These are phyloP conservation scores for Globisporangium canariense DNA, from an alignment of 352 stramenopile species.

Conservation along the genomic window DNA sequence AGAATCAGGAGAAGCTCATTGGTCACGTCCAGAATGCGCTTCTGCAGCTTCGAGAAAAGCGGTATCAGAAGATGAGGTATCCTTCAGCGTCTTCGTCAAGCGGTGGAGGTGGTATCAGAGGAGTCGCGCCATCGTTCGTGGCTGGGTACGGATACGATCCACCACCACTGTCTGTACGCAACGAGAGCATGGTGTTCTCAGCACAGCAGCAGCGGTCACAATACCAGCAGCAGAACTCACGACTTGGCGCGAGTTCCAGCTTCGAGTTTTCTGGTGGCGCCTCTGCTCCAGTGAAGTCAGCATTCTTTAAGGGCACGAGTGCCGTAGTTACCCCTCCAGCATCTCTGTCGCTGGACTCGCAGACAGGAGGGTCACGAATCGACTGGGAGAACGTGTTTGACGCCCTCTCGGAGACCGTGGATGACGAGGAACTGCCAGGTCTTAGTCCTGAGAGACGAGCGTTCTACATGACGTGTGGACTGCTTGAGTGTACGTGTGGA, in stretches of 20 bases:
- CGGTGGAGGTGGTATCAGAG: not conserved
- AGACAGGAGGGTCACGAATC: not conserved
- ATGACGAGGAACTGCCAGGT: not conserved
- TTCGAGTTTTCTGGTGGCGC: not conserved
- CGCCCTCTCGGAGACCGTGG: constrained; percentile 6
- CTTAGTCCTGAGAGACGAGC: not conserved
- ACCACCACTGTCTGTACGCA: not conserved
- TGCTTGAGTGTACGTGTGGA: constrained; percentile 6
- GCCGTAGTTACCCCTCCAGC: not conserved
- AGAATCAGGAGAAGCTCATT: constrained; percentile 21
- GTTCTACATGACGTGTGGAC: constrained; percentile 12
- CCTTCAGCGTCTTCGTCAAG: not conserved
- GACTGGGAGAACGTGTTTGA: constrained; percentile 17
- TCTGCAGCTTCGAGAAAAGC: constrained; percentile 51
- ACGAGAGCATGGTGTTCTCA: constrained; percentile 1
- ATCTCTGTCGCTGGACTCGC: not conserved
- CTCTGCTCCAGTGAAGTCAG: not conserved
- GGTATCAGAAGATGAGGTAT: constrained; percentile 21
- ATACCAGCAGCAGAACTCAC: not conserved
- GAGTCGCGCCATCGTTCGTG: not conserved
- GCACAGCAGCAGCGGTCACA: not conserved
- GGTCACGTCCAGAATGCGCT: constrained; percentile 43
- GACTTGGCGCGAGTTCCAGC: not conserved
- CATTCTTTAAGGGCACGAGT: not conserved
- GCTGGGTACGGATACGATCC: constrained; percentile 13